Base-by-base conservation (phyloP, 192 early-diverging fungal genomes). In the Coemansia sp. region DNA sequence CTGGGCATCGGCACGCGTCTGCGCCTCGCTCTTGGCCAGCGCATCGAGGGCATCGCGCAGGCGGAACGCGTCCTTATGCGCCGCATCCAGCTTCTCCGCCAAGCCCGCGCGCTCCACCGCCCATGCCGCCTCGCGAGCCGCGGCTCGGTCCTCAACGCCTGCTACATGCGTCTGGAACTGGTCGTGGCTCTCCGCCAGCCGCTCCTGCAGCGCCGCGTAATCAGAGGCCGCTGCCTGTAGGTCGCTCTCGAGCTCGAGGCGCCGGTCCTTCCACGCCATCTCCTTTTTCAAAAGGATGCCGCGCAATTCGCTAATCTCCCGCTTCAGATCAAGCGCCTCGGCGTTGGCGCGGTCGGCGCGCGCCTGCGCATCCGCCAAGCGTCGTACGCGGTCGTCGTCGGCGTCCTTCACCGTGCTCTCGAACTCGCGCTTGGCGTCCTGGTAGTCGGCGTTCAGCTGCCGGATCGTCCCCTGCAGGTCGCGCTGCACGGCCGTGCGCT, bases 281-380 rank as follows among this genome's bases (percentile, higher is more conserved):
- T 82, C 74, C 62, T 77, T 77, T 27, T 73, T 70, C 40, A 82
- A 44, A 50, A 82, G 63, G 14, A 73, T 61, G 8, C 79, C 72
- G 48, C 79, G 79, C 66, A 82, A 56, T 72, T 82, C 79, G 68
- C 79, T 82, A 57, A 77, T 44, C 39, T 77, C 65, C 17, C 71
- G 44, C 37, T 68, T 67, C 1, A 77, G 45, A n/a, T 70, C 79
- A 21, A 77, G 16, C 11, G 62, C 36, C 42, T 82, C 79, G 46
- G 67, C 67, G 13, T 59, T 70, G 0, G 74, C 74, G 27, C 59
- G 48, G 57, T 81, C 79, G 3, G 73, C 64, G 19, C 71, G 31
- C 0, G 54, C n/a, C 46, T 82, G 79, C 14, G 79, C 69, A 57
- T 82, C 79, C 8, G 57, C 60, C 61, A 77, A 57, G 27, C 79